phyloP scores from a whole-genome alignment of 441 rosid genomes.

The Aquilaria agallochum region DNA sequence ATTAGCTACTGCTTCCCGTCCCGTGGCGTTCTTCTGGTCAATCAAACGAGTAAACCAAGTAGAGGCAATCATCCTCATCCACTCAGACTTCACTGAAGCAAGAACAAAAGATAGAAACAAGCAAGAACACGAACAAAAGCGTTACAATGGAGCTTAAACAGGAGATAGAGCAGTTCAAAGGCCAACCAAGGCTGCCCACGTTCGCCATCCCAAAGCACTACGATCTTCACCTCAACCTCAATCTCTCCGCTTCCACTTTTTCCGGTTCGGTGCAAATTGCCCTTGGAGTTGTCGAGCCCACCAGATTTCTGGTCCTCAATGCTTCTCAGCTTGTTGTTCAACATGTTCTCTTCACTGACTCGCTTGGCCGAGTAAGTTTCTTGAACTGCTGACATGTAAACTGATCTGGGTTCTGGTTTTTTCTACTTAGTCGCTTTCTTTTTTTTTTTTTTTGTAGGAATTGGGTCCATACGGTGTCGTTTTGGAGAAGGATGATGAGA shows the following conservation, averaged over 20 bases:
- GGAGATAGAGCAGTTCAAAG: conserved; percentile 30
- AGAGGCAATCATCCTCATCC: too few relatives aligned
- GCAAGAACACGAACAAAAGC: too few relatives aligned
- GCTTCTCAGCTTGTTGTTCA: conserved; percentile 25
- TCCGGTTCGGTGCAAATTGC: conserved; percentile 19
- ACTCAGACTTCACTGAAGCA: too few relatives aligned
- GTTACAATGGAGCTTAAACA: conserved; percentile 18
- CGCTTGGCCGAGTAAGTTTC: conserved; percentile 13
- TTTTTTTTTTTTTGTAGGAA: conserved; percentile 8
- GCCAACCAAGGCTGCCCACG: conserved; percentile 31
- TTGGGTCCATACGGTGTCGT: conserved; percentile 24
- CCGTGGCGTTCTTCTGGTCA: too few relatives aligned
- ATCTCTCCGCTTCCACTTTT: conserved; percentile 26
- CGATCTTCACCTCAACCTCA: conserved; percentile 31
- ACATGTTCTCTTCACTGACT: conserved; percentile 19
- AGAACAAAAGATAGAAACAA: not conserved
- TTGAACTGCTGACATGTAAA: too few relatives aligned
- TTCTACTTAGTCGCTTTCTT: not conserved
- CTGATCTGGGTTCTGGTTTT: not conserved
- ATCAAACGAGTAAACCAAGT: too few relatives aligned
- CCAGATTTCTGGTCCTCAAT: conserved; percentile 27
- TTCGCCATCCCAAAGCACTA: conserved; percentile 29
- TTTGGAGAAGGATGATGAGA: conserved; percentile 35
- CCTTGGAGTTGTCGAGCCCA: conserved; percentile 20
- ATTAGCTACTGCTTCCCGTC: too few relatives aligned